These are phyloP conservation scores for Aspergillus quadricinctus DNA, from an alignment of 2,329 filamentous ascomycete genomes.

Conservation along the genomic window DNA sequence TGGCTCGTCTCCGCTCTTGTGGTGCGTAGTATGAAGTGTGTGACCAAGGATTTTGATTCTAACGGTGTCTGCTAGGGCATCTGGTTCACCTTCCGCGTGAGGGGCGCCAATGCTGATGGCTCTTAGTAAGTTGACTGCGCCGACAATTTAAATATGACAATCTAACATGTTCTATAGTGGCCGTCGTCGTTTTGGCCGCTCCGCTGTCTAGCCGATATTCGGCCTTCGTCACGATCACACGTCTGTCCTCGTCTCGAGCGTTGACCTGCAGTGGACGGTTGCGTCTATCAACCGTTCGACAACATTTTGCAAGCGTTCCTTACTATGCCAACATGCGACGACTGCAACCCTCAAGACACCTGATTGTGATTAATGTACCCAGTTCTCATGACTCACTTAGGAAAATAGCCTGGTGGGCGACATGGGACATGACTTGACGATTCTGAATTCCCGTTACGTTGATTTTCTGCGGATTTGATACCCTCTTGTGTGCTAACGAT, in stretches of 20 bases:
- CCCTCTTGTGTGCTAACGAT: constrained; percentile 1
- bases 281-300: not conserved
- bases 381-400: not conserved
- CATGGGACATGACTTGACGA: constrained; percentile 7
- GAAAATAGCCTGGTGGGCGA: not conserved
- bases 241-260: not conserved
- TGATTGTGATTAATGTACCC: not conserved
- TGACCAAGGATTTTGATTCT: constrained; percentile 1
- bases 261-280: not conserved
- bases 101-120: constrained; percentile 12
- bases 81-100: constrained; percentile 34
- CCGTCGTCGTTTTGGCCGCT: constrained; percentile 9
- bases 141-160: not conserved
- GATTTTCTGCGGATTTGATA: constrained; percentile 5
- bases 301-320: not conserved
- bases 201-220: constrained; percentile 5
- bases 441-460: not conserved
- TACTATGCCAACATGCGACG: not conserved
- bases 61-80: constrained; percentile 22
- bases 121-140: constrained; percentile 16
- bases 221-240: not conserved
- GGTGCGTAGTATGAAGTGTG: constrained; percentile 26
- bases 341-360: not conserved
- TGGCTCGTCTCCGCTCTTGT: constrained; percentile 65
- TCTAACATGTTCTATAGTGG: constrained; percentile 1